phyloP scores from a whole-genome alignment of 768 basidiomycete species.

The Hebeloma cylindrosporum region DNA sequence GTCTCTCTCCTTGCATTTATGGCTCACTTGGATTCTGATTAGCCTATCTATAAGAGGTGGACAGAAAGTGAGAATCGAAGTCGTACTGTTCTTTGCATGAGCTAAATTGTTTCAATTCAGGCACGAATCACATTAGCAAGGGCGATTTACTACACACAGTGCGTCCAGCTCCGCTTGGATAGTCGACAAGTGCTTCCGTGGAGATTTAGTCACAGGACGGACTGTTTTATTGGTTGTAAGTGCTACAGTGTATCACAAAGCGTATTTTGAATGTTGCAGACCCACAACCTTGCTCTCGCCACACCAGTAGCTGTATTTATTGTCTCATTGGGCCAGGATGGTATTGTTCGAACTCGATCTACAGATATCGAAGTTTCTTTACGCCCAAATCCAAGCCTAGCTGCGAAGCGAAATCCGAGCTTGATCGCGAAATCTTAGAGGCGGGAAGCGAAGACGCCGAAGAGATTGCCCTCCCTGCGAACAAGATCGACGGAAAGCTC shows the following conservation, averaged over 20 bases:
- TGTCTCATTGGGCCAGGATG: slow-evolving; percentile 52
- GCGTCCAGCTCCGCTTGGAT: slow-evolving; percentile 30
- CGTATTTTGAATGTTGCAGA: slow-evolving; percentile 23
- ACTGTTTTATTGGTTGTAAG: slow-evolving; percentile 78
- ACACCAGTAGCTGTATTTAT: slow-evolving; percentile 52
- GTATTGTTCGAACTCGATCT: slow-evolving; percentile 47
- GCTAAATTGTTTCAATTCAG: slow-evolving; percentile 23
- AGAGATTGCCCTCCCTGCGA: slow-evolving; percentile 20
- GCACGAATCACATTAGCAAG: slow-evolving; percentile 49
- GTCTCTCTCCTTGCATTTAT: background rate
- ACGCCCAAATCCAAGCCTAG: slow-evolving; percentile 40
- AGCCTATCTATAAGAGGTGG: slow-evolving; percentile 33
- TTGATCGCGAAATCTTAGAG: slow-evolving; percentile 25
- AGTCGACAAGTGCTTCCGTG: slow-evolving; percentile 70
- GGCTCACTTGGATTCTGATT: background rate
- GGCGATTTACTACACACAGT: slow-evolving; percentile 36
- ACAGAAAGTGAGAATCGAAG: slow-evolving; percentile 32
- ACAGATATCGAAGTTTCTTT: slow-evolving; percentile 39
- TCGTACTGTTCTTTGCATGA: slow-evolving; percentile 25
- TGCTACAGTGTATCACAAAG: background rate
- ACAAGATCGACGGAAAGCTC: slow-evolving; percentile 49
- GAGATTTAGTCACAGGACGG: slow-evolving; percentile 68
- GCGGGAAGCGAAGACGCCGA: slow-evolving; percentile 18
- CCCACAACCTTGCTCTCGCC: slow-evolving; percentile 49
- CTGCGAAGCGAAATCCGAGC: slow-evolving; percentile 30